phyloP scores from a whole-genome alignment of 2,329 filamentous ascomycete genomes.

The Coniochaeta sp. region DNA sequence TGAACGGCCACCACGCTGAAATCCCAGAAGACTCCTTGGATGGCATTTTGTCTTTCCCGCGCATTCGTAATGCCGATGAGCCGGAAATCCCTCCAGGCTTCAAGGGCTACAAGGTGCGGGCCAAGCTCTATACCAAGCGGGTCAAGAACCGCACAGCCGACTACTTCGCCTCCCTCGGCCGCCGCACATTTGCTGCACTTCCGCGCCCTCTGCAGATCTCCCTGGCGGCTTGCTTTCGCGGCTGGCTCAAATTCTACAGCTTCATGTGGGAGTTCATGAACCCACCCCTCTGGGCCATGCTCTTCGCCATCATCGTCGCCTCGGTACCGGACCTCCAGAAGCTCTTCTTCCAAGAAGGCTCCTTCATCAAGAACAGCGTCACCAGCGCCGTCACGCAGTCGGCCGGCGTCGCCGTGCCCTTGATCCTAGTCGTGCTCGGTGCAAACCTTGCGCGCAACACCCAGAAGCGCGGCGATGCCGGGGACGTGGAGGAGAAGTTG shows the following conservation, averaged over 20 bases:
- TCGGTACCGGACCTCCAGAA: constrained; percentile 76
- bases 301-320: constrained; percentile 82
- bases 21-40: constrained; percentile 34
- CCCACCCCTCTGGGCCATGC: constrained; percentile 95
- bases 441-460: constrained; percentile 93
- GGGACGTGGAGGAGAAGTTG: constrained; percentile 62
- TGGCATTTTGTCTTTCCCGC: constrained; percentile 57
- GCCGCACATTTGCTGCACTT: constrained; percentile 25
- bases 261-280: constrained; percentile 96
- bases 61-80: constrained; percentile 37
- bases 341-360: constrained; percentile 81
- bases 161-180: constrained; percentile 10
- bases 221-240: constrained; percentile 20
- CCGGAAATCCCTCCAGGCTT: constrained; percentile 30
- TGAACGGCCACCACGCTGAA: constrained; percentile 12
- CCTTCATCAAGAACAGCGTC: constrained; percentile 87
- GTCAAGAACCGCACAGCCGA: constrained; percentile 13
- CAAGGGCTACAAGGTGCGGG: constrained; percentile 30
- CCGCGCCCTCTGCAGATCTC: constrained; percentile 31
- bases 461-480: constrained; percentile 55
- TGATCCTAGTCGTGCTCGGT: constrained; percentile 91
- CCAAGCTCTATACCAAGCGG: constrained; percentile 23
- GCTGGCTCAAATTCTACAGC: constrained; percentile 40
- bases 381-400: constrained; percentile 80
- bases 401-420: constrained; percentile 83